Base-by-base conservation (phyloP, 495 filamentous ascomycete species). In the Cryomyces minteri region DNA sequence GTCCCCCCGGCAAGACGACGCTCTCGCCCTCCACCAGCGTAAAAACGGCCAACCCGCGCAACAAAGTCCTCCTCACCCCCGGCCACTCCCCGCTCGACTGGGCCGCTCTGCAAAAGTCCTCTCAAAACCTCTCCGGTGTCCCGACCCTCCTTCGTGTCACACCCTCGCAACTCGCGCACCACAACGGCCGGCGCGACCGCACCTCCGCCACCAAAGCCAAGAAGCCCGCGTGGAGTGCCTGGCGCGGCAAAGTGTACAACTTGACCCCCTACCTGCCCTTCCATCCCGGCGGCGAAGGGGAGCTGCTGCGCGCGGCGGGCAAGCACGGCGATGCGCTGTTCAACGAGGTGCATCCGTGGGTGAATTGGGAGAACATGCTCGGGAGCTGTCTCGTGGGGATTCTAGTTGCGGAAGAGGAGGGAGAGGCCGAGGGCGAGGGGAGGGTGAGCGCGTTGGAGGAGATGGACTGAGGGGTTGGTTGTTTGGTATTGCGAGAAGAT, bases 1-100 rank as follows among this genome's bases (percentile, higher is more conserved):
- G 44, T 42, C 59, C 44, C 52, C 67, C 36, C 54, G 57, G 44
- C 47, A 46, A 49, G 34, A 43, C 42, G 11, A 32, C 43, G 11
- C 48, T 64, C 4, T 39, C 48, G 5, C 44, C 47, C 7, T 45
- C 45, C 39, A 11, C 28, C 10, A 31, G 38, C 5, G 33, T 50
- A 10, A 44, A 56, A 30, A 57, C 55, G 3, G 49, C 56, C 8
- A 64, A 63, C 38, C 43, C 57, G 11, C 57, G 61, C 6, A 9
- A 41, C 8, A 76, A 82, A 51, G 83, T 93, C 18, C 64, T 79
- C 11, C 77, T 98, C 32, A 68, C 74, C 31, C 90, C 90, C 0
- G 90, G 90, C 34, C 87, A 82, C 67, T 88, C 82, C 1, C 90
- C 90, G 0, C 77, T 98, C 5, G 90, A 98, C 70, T 98, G 90